A percentile compares a stretch with the other conserved stretches of the same genome.
phyloP scores from a whole-genome alignment of 169 alveolate genomes.

The Eimeria necatrix region DNA sequence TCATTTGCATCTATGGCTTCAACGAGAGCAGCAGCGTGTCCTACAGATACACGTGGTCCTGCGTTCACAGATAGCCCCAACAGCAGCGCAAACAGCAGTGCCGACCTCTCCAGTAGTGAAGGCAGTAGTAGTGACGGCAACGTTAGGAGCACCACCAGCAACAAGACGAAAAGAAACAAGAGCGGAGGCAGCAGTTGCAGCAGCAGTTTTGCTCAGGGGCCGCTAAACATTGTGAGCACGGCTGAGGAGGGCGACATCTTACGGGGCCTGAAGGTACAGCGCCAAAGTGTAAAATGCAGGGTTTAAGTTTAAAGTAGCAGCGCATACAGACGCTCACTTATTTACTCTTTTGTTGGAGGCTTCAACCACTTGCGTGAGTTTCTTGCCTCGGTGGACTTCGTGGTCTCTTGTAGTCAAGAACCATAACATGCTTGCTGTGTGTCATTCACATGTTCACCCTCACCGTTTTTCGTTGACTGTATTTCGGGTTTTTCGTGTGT shows the following conservation, averaged over 20 bases:
- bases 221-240: slow-evolving; percentile 25
- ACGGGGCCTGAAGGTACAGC: slow-evolving; percentile 47
- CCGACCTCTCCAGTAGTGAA: background rate
- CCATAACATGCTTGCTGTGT: background rate
- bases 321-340: too few species aligned
- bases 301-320: too few species aligned
- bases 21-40: too few species aligned
- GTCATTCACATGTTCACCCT: background rate
- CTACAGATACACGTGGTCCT: too few species aligned
- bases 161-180: background rate
- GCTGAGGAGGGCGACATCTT: slow-evolving; percentile 64
- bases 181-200: background rate
- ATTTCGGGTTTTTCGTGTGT: background rate
- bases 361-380: too few species aligned
- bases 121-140: background rate
- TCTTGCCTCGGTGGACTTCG: background rate
- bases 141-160: background rate
- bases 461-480: background rate
- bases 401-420: background rate
- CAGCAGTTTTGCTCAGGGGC: background rate
- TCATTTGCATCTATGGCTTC: too few species aligned
- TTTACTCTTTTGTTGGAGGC: too few species aligned
- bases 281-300: background rate
- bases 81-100: background rate
- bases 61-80: too few species aligned